phyloP scores from a whole-genome alignment of 2,329 filamentous ascomycete species.

The Colletotrichum spaethianum region DNA sequence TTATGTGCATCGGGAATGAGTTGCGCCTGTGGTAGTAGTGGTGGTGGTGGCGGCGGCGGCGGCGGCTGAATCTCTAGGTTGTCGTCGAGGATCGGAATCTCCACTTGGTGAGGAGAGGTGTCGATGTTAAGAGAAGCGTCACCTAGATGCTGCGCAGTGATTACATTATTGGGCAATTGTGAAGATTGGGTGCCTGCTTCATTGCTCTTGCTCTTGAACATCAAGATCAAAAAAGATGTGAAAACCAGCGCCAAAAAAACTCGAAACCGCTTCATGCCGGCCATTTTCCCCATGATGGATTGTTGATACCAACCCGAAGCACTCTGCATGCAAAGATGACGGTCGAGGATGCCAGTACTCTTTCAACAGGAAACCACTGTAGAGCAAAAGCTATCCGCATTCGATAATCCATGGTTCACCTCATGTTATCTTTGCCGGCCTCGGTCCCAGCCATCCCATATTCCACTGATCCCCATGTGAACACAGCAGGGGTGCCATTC shows the following conservation, averaged over 20 bases:
- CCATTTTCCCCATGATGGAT: neutral
- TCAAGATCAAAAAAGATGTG: neutral
- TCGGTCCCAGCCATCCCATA: constrained; percentile 29
- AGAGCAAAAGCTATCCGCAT: neutral
- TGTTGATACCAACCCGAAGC: neutral
- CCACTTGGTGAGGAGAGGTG: neutral
- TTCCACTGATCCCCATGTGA: constrained; percentile 33
- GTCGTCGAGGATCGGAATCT: constrained; percentile 7
- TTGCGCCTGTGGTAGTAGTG: neutral
- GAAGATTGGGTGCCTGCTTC: neutral
- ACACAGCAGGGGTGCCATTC: constrained; percentile 21
- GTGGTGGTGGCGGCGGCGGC: too few species aligned
- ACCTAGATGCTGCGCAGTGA: neutral
- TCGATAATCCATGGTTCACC: neutral
- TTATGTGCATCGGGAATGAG: constrained; percentile 20
- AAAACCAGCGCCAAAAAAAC: constrained; percentile 17
- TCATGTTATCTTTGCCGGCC: constrained; percentile 6
- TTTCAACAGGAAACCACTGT: neutral
- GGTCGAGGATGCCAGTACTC: neutral
- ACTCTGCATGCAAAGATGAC: too few species aligned
- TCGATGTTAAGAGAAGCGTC: neutral
- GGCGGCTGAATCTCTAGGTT: neutral
- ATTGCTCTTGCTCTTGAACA: constrained; percentile 5
- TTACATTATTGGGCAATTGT: neutral
- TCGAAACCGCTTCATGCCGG: constrained; percentile 24